Evolutionary conservation across 768 basidiomycete genomes (phyloP).

Genomic region (Podaxis mareebaensis): DNA sequence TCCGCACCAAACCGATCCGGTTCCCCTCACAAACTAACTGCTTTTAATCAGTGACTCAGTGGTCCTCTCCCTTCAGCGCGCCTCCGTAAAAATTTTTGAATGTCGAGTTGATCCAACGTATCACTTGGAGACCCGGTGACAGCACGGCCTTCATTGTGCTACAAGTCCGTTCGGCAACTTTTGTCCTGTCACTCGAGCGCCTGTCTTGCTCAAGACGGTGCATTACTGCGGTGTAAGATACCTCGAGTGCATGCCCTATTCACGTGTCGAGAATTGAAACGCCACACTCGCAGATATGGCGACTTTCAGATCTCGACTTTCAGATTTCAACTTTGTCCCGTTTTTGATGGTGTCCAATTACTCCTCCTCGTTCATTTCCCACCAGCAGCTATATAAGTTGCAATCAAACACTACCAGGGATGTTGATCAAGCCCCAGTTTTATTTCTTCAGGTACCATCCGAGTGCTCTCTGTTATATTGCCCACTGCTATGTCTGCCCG

Average conservation of each 20-base stretch:
- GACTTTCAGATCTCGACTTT: neutral
- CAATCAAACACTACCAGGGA: constrained; percentile 13
- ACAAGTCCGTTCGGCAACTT: neutral
- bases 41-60: constrained; percentile 12
- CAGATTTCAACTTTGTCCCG: constrained; percentile 13
- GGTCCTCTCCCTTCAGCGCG: neutral
- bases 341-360: constrained; percentile 14
- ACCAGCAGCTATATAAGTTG: constrained; percentile 14
- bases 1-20: constrained; percentile 11
- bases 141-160: neutral
- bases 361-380: constrained; percentile 16
- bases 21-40: constrained; percentile 1
- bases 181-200: neutral
- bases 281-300: constrained; percentile 15
- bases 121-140: constrained; percentile 1
- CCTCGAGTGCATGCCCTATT: constrained; percentile 15
- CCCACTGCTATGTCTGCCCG: constrained; percentile 9
- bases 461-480: neutral
- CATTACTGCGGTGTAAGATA: neutral
- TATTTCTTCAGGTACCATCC: neutral
- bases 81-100: constrained; percentile 4
- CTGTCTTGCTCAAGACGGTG: neutral
- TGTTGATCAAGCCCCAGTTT: constrained; percentile 12
- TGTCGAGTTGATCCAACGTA: neutral
- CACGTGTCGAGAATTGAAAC: constrained; percentile 18